Evolutionary conservation across 768 basidiomycete genomes (phyloP), one percentile per base, ranked within the genome.

Genomic region (Russula virescens): DNA sequence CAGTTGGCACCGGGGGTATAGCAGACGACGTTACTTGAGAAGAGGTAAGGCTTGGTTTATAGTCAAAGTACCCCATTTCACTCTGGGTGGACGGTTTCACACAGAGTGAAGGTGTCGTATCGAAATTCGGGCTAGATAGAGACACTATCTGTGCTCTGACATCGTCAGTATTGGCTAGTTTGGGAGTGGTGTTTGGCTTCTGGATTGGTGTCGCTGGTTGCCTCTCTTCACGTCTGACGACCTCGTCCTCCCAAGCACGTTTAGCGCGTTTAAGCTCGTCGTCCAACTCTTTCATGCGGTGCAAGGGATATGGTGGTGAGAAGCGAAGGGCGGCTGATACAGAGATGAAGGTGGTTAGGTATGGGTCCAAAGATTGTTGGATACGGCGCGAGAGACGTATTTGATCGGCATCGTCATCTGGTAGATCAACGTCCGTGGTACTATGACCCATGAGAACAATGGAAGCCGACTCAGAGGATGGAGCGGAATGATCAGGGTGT

Each of bases 271-370:
- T 76, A n/a, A 96, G 80, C 59, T 86, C 80, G 25, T 87, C 82
- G 68, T 98, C 94, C 7, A 98, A 77, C 67, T 91, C 87, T 69
- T 90, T 88, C 93, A 98, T 97, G 50, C 82, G 82, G 3, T 82
- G 78, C 45, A 99, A 83, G 8, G 94, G 89, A 70, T 91, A 88
- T 5, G 97, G 97, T 25, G 96, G 94, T 16, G 88, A 91, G 72
- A 97, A 97, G 5, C 92, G 84, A 51, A 98, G 77, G 0, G 94
- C 93, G 0, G 95, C 89, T 2, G 95, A 98, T 47, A 94, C 91
- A 2, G 97, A 98, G 34, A 98, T 89, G 70, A 94, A 93, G 2
- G 91, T 94, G 64, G 78, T 84, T 67, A 80, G 77, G 72, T 97
- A 99, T 2, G 91, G 89, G 45, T 89, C 83, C n/a, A 95, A 78